Evolutionary conservation across 1,284 basidiomycete species (phyloP).

Genomic region (Rhodotorula sp.): DNA sequence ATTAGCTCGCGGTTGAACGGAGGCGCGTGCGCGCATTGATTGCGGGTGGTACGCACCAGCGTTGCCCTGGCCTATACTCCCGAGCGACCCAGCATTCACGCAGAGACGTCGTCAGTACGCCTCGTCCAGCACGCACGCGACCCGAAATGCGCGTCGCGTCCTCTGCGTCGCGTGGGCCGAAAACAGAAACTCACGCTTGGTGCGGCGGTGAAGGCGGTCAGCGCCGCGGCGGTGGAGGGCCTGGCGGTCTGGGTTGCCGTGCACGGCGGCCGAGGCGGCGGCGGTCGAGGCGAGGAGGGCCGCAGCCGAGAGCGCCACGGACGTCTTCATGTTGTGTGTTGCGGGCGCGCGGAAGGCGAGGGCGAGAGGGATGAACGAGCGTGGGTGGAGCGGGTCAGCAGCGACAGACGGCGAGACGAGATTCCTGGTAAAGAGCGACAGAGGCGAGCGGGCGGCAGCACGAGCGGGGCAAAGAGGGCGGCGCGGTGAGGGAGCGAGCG

Average conservation of each 20-base stretch:
- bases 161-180: not conserved
- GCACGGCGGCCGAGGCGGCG: not conserved
- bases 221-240: constrained; percentile 20
- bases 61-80: not conserved
- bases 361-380: not conserved
- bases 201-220: constrained; percentile 4
- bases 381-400: not conserved
- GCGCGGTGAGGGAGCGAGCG: not conserved
- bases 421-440: constrained; percentile 3
- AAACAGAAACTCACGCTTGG: constrained; percentile 15
- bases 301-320: constrained; percentile 7
- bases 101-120: not conserved
- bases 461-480: not conserved
- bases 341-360: no score
- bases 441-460: not conserved
- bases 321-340: constrained; percentile 7
- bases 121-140: no score
- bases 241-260: constrained; percentile 3
- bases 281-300: constrained; percentile 14
- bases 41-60: not conserved
- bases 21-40: not conserved
- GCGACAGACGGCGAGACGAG: not conserved
- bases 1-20: not conserved
- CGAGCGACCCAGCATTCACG: not conserved
- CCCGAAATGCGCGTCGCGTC: not conserved